These are phyloP conservation scores for Aureobasidium uvarum DNA, from an alignment of 2,329 filamentous ascomycete genomes.

Conservation along the genomic window DNA sequence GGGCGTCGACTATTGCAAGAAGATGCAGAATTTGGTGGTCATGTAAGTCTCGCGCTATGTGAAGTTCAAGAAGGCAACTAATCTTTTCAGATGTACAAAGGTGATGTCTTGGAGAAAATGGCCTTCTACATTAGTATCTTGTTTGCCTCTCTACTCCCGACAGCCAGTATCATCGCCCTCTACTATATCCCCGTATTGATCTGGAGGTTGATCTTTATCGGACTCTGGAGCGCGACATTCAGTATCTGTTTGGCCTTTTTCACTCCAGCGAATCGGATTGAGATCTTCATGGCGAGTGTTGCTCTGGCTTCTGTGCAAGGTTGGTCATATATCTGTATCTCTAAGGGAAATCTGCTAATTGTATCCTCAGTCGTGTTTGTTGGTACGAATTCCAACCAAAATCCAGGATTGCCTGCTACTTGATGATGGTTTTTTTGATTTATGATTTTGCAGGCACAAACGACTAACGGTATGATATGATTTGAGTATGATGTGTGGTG, in stretches of 20 bases:
- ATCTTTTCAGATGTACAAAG: not conserved
- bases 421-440: constrained; percentile 6
- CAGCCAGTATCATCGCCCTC: constrained; percentile 32
- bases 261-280: constrained; percentile 32
- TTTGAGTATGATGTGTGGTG: not conserved
- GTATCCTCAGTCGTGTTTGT: constrained; percentile 32
- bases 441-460: constrained; percentile 8
- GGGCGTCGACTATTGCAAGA: constrained; percentile 10
- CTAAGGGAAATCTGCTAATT: too few relatives aligned
- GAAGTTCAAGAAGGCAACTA: too few relatives aligned
- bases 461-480: not conserved
- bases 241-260: constrained; percentile 31
- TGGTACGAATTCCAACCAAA: constrained; percentile 27
- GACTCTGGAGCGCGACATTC: constrained; percentile 32
- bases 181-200: constrained; percentile 31
- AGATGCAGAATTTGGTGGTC: constrained; percentile 21
- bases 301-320: constrained; percentile 33
- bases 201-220: constrained; percentile 31
- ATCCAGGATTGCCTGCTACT: not conserved
- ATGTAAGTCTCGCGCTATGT: not conserved
- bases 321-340: too few relatives aligned
- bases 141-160: constrained; percentile 32
- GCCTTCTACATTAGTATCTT: constrained; percentile 28
- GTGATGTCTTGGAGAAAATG: constrained; percentile 2
- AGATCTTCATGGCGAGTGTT: constrained; percentile 33